phyloP scores from a whole-genome alignment of 1,284 basidiomycete genomes.

The Puccinia coronata region DNA sequence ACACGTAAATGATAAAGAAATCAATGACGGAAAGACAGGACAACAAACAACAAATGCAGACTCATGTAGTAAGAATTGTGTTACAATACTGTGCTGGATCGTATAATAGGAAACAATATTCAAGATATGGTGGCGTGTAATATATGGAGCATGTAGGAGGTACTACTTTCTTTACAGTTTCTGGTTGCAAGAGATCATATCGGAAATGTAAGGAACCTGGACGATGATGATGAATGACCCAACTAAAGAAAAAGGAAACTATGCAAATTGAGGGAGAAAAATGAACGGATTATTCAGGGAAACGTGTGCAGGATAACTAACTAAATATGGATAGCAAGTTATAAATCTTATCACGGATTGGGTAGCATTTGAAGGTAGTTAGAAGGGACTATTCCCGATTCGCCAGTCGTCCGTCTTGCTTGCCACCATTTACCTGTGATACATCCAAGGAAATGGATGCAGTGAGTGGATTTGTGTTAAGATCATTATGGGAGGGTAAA shows the following conservation, averaged over 20 bases:
- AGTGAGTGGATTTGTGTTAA: neutral
- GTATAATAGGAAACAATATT: too few relatives aligned
- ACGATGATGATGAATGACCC: neutral
- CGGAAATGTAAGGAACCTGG: too few relatives aligned
- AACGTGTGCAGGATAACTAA: neutral
- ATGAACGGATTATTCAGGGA: neutral
- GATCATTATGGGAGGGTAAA: neutral
- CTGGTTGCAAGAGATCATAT: neutral
- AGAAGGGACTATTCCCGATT: conserved; percentile 67
- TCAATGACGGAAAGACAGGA: too few relatives aligned
- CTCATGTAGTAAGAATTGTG: too few relatives aligned
- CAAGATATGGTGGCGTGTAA: too few relatives aligned
- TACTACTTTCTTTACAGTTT: too few relatives aligned
- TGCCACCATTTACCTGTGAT: conserved; percentile 89
- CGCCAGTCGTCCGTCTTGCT: conserved; percentile 78
- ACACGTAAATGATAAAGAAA: too few relatives aligned
- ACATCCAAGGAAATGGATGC: neutral
- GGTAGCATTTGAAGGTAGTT: conserved; percentile 57
- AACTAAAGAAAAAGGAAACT: neutral
- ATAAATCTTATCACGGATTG: neutral
- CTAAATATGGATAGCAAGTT: neutral
- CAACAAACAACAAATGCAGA: neutral
- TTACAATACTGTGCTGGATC: too few relatives aligned
- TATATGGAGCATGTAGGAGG: too few relatives aligned
- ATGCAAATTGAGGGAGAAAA: neutral